phyloP scores from a whole-genome alignment of 495 filamentous ascomycete species.

The Hyaloscypha bicolor region DNA sequence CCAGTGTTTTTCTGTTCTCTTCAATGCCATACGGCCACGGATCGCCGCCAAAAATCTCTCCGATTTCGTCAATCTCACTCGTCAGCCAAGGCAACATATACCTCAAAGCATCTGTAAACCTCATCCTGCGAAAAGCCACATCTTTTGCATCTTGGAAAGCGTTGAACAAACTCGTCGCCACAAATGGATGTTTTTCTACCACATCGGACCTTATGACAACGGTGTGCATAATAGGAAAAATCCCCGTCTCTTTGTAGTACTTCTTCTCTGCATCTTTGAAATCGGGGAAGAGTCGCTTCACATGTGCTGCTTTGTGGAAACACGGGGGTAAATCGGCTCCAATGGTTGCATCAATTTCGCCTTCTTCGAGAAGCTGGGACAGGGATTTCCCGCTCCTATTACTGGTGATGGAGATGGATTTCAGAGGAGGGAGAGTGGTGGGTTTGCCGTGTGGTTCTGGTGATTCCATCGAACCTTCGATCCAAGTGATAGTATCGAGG shows the following conservation, averaged over 20 bases:
- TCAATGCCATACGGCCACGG: constrained; percentile 41
- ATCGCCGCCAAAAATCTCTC: constrained; percentile 39
- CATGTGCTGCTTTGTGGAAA: constrained; percentile 37
- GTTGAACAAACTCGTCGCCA: constrained; percentile 37
- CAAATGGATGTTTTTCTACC: constrained; percentile 36
- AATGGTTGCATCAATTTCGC: constrained; percentile 44
- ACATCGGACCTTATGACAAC: constrained; percentile 38
- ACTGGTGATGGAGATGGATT: constrained; percentile 33
- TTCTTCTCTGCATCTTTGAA: constrained; percentile 41
- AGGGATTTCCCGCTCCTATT: constrained; percentile 37
- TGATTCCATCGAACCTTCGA: constrained; percentile 40
- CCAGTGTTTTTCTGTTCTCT: constrained; percentile 38
- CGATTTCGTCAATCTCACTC: constrained; percentile 39
- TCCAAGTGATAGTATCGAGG: constrained; percentile 39
- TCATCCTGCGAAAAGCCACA: constrained; percentile 35
- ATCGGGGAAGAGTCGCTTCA: constrained; percentile 42
- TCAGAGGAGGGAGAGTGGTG: constrained; percentile 33
- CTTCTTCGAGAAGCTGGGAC: constrained; percentile 40
- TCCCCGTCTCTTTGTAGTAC: constrained; percentile 40
- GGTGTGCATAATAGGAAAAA: constrained; percentile 49
- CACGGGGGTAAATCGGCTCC: constrained; percentile 40
- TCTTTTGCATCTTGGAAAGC: constrained; percentile 41
- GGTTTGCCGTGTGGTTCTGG: constrained; percentile 39
- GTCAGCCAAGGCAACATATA: constrained; percentile 45
- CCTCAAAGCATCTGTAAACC: constrained; percentile 28